Evolutionary conservation across 768 basidiomycete genomes (phyloP), one percentile per base, ranked within the genome.

Genomic region (Ramaria sp.): DNA sequence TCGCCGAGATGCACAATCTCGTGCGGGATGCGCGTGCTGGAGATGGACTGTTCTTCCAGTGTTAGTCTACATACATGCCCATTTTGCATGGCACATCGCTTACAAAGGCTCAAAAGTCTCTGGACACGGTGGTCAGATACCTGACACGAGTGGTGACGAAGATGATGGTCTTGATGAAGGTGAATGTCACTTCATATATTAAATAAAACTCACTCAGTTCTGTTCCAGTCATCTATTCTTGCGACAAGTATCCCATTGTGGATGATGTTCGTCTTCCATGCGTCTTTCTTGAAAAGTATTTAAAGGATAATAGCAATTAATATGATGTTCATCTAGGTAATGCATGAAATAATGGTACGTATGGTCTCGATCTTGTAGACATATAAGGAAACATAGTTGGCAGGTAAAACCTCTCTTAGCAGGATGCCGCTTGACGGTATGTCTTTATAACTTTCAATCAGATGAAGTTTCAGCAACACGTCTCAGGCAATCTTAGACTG

Each of bases 91-190:
- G 3, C 15, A 16, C 45, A 22, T 18, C 5, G 13, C 45, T 47
- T 27, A 47, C 15, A n/a, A 4, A 3, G n/a, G 20, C 10, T 42
- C 6, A 22, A 38, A 1, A 52, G 51, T 42, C 27, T 39, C 51
- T 16, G 51, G 51, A 32, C 51, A 52, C 30, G 51, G 51, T 18
- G 43, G 39, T 8, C 51, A 52, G 39, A 25, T 52, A 15, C 36
- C 39, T 18, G 51, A 52, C 37, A 44, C 25, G 32, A 18, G 43
- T 22, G 51, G 51, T 1, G 51, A 52, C 22, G 51, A 52, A 41
- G 22, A 8, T 12, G 51, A 52, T 27, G 51, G 51, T 20, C 25
- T 52, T n/a, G 51, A 52, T 24, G 51, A 52, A 52, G 51, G 51
- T 41, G 5, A 32, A 37, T 42, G 18, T 27, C 18, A 4, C 45